Evolutionary conservation across 2,329 filamentous ascomycete species (phyloP).

Genomic region (Aspergillus nomiae): DNA sequence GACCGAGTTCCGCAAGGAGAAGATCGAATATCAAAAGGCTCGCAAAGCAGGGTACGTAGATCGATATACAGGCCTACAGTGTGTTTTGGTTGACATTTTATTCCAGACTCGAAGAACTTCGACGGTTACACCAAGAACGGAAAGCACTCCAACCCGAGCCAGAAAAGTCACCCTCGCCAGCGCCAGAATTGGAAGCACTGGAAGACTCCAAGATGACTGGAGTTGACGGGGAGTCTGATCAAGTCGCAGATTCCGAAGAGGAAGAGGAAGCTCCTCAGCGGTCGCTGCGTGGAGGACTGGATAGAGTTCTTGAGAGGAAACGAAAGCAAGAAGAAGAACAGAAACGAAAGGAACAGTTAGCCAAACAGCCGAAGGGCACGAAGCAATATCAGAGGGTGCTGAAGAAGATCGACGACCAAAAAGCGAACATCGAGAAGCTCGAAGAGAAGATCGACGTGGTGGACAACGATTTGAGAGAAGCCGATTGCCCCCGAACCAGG

Average conservation of each 20-base stretch:
- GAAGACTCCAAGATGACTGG: slow-evolving; percentile 43
- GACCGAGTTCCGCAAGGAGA: slow-evolving; percentile 92
- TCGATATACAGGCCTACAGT: neutral
- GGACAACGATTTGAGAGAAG: slow-evolving; percentile 90
- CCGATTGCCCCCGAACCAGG: slow-evolving; percentile 86
- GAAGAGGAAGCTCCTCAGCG: slow-evolving; percentile 62
- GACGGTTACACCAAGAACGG: slow-evolving; percentile 49
- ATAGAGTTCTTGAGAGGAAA: slow-evolving; percentile 73
- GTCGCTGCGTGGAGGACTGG: slow-evolving; percentile 63
- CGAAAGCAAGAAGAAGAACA: slow-evolving; percentile 72
- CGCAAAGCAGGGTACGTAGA: slow-evolving; percentile 62
- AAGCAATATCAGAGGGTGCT: slow-evolving; percentile 87
- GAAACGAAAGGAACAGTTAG: slow-evolving; percentile 67
- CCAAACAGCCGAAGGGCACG: slow-evolving; percentile 73
- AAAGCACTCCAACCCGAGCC: slow-evolving; percentile 51
- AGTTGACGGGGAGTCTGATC: slow-evolving; percentile 63
- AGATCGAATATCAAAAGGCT: slow-evolving; percentile 86
- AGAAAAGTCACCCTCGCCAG: slow-evolving; percentile 46
- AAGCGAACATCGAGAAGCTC: slow-evolving; percentile 74
- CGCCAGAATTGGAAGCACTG: slow-evolving; percentile 43
- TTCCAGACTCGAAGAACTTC: slow-evolving; percentile 46
- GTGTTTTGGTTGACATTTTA: slow-evolving; percentile 3
- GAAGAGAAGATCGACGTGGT: slow-evolving; percentile 83
- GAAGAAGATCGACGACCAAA: slow-evolving; percentile 86
- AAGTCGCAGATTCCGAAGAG: slow-evolving; percentile 69